These are phyloP conservation scores for Fomitopsis pinicola DNA, from an alignment of 1,284 basidiomycete species.

Conservation along the genomic window DNA sequence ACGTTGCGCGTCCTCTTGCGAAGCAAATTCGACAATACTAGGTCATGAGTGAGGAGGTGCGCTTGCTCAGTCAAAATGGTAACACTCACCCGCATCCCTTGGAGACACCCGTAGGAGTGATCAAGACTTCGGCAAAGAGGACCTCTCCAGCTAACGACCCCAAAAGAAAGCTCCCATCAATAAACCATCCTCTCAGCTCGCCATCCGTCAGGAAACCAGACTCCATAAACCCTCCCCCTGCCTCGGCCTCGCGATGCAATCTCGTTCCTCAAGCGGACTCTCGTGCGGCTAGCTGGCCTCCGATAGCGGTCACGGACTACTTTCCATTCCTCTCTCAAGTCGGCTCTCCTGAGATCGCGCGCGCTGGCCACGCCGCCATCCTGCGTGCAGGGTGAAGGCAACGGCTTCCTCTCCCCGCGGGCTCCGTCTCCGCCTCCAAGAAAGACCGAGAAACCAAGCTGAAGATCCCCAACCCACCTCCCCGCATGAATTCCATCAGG, in stretches of 20 bases:
- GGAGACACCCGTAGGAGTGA: conserved; percentile 93
- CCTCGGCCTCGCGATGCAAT: conserved; percentile 1
- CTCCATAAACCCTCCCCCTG: conserved; percentile 14
- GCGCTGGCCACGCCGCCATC: conserved; percentile 7
- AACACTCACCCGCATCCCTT: conserved; percentile 94
- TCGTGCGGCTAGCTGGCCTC: not conserved
- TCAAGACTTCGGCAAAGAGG: conserved; percentile 96
- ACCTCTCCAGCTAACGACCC: conserved; percentile 92
- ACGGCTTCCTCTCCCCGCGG: not conserved
- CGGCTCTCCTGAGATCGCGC: conserved; percentile 4
- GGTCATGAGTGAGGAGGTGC: not conserved
- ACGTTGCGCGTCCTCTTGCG: conserved; percentile 79
- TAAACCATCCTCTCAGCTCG: conserved; percentile 70
- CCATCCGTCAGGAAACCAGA: conserved; percentile 58
- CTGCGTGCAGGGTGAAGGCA: not conserved
- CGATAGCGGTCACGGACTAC: not conserved
- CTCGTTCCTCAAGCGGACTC: conserved; percentile 12
- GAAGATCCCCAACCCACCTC: conserved; percentile 91
- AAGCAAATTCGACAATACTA: conserved; percentile 91
- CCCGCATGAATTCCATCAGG: conserved; percentile 97
- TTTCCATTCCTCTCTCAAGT: not conserved
- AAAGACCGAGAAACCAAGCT: conserved; percentile 38
- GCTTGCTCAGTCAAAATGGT: not conserved
- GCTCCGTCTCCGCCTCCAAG: conserved; percentile 2
- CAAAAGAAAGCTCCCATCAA: conserved; percentile 81